phyloP scores from a whole-genome alignment of 2,329 filamentous ascomycete species.

The Trichoderma citrinoviride region DNA sequence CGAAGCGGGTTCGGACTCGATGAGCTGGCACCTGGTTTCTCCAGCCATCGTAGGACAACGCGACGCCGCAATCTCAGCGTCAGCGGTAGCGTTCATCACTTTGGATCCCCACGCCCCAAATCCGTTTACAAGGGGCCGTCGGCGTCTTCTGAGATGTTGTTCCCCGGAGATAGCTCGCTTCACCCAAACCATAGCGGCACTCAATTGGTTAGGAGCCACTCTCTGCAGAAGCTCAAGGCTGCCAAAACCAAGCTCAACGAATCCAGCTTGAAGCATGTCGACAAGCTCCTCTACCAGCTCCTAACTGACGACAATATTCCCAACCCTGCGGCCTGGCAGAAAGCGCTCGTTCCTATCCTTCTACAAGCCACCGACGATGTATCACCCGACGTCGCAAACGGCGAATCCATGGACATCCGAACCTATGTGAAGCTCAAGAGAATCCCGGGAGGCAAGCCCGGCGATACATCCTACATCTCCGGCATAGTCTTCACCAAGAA shows the following conservation, averaged over 20 bases:
- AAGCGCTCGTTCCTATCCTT: conserved; percentile 83
- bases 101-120: conserved; percentile 69
- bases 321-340: conserved; percentile 78
- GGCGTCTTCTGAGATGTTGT: conserved; percentile 51
- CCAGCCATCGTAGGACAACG: conserved; percentile 58
- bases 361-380: conserved; percentile 91
- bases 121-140: conserved; percentile 56
- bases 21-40: conserved; percentile 53
- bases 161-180: conserved; percentile 45
- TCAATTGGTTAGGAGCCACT: conserved; percentile 71
- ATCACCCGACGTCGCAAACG: conserved; percentile 82
- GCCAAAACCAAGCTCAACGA: conserved; percentile 82
- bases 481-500: conserved; percentile 98
- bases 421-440: conserved; percentile 98
- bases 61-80: conserved; percentile 81
- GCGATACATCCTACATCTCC: conserved; percentile 93
- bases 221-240: conserved; percentile 70
- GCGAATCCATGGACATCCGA: conserved; percentile 94
- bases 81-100: conserved; percentile 65
- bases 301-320: conserved; percentile 73
- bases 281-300: conserved; percentile 78
- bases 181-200: conserved; percentile 44
- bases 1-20: conserved; percentile 64
- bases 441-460: conserved; percentile 83
- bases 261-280: conserved; percentile 84